Evolutionary conservation across 768 basidiomycete genomes (phyloP).

Genomic region (Mycena galopus): DNA sequence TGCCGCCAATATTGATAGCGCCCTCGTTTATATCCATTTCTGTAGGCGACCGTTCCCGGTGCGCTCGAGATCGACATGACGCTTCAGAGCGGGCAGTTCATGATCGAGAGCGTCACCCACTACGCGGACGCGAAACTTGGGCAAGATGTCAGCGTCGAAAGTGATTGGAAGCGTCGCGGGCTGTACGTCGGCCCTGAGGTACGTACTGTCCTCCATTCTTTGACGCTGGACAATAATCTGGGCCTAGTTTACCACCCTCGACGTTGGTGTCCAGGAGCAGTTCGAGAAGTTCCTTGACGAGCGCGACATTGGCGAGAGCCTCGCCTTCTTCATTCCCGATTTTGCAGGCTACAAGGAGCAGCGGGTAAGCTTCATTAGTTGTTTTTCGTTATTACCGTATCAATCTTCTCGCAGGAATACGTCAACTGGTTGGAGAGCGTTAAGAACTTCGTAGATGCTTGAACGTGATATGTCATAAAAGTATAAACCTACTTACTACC

Average conservation of each 20-base stretch:
- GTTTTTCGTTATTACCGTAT: slow-evolving; percentile 21
- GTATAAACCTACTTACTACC: slow-evolving; percentile 18
- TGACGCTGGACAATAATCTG: not conserved
- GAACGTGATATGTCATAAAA: slow-evolving; percentile 10
- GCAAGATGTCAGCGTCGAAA: slow-evolving; percentile 85
- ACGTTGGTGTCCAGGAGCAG: slow-evolving; percentile 88
- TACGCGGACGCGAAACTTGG: slow-evolving; percentile 82
- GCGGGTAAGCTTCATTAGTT: slow-evolving; percentile 65
- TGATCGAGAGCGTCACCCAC: slow-evolving; percentile 92
- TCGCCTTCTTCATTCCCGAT: slow-evolving; percentile 91
- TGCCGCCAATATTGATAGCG: not conserved
- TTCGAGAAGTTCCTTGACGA: slow-evolving; percentile 92
- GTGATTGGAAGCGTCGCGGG: slow-evolving; percentile 94
- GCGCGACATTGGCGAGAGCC: slow-evolving; percentile 85
- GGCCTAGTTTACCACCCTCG: slow-evolving; percentile 88
- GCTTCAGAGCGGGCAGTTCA: slow-evolving; percentile 83
- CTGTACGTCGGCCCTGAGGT: slow-evolving; percentile 94
- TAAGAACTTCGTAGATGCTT: slow-evolving; percentile 82
- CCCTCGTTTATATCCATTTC: not conserved
- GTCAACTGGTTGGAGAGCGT: slow-evolving; percentile 88
- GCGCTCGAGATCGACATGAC: slow-evolving; percentile 85
- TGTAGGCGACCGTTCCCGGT: slow-evolving; percentile 66
- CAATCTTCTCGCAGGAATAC: slow-evolving; percentile 77
- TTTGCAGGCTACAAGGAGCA: slow-evolving; percentile 94
- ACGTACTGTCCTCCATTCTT: slow-evolving; percentile 30